Conservation (phyloP, 345 rosid species). For the Cardamine chenopodiifolia region DNA sequence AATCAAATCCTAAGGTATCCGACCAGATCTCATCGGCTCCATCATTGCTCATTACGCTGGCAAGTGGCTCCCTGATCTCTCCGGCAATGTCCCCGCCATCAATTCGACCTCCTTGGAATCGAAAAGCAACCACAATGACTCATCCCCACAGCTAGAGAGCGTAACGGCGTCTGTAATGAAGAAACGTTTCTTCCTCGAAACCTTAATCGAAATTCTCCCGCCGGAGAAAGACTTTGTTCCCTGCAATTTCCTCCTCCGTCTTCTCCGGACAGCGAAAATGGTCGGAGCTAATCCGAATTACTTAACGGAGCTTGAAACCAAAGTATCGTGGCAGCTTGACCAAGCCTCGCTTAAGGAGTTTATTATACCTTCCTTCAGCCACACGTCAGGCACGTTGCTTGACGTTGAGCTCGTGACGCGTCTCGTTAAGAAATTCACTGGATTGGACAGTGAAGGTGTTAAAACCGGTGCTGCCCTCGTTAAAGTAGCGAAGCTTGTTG, state of each 20-base stretch:
- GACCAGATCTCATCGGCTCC: constrained; percentile 84
- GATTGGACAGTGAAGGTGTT: constrained; percentile 52
- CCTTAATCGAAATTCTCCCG: constrained; percentile 75
- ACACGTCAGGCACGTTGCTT: constrained; percentile 65
- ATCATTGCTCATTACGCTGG: constrained; percentile 85
- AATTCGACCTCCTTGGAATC: background rate
- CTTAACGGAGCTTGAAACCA: constrained; percentile 70
- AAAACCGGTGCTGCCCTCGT: constrained; percentile 56
- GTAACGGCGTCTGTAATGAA: constrained; percentile 69
- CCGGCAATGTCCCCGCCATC: constrained; percentile 40
- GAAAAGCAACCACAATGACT: background rate
- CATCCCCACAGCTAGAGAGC: constrained; percentile 48
- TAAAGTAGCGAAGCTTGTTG: constrained; percentile 87
- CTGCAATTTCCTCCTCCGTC: constrained; percentile 82
- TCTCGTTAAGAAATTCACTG: constrained; percentile 61
- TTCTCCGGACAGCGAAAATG: constrained; percentile 82
- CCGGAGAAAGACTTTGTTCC: constrained; percentile 82
- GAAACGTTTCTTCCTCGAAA: constrained; percentile 78
- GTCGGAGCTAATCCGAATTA: constrained; percentile 62
- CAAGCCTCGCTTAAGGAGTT: constrained; percentile 85
- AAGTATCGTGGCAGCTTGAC: constrained; percentile 82
- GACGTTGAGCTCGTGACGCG: constrained; percentile 82
- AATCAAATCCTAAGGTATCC: constrained; percentile 78
- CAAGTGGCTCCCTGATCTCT: constrained; percentile 88
- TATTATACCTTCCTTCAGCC: constrained; percentile 89